Conservation (phyloP, 352 stramenopile genomes). For the Pseudoperonospora humuli region DNA sequence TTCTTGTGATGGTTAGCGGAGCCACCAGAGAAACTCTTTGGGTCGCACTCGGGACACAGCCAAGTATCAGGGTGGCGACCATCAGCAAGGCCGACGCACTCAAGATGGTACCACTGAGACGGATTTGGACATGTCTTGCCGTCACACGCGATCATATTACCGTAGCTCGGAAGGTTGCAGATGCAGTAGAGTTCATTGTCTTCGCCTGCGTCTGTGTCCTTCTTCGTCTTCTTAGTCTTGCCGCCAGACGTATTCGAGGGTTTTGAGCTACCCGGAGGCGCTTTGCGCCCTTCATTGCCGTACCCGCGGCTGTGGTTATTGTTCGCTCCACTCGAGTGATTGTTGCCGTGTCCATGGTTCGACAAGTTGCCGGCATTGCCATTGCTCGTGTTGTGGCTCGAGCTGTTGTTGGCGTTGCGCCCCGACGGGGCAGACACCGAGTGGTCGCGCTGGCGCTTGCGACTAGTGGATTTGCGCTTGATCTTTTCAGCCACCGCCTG, state of each 20-base stretch:
- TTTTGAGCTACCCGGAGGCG: slow-evolving; percentile 19
- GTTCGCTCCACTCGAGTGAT: slow-evolving; percentile 7
- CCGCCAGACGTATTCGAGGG: slow-evolving; percentile 11
- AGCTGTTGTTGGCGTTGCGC: slow-evolving; percentile 19
- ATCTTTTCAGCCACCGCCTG: slow-evolving; percentile 37
- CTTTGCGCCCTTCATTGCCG: slow-evolving; percentile 23
- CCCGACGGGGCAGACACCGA: slow-evolving; percentile 23
- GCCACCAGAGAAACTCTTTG: slow-evolving; percentile 49
- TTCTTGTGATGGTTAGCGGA: slow-evolving; percentile 77
- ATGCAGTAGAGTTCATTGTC: slow-evolving; percentile 87
- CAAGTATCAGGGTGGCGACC: slow-evolving; percentile 78
- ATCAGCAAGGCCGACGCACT: slow-evolving; percentile 78
- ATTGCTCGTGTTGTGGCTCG: slow-evolving; percentile 17
- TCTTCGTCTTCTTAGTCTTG: slow-evolving; percentile 57
- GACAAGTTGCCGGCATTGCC: slow-evolving; percentile 6
- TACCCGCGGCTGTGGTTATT: slow-evolving; percentile 15
- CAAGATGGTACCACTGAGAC: slow-evolving; percentile 84
- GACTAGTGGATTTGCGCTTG: slow-evolving; percentile 66
- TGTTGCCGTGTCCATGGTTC: slow-evolving; percentile 13
- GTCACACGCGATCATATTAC: slow-evolving; percentile 86
- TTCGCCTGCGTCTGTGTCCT: slow-evolving; percentile 56
- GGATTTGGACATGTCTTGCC: slow-evolving; percentile 82
- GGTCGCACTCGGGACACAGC: slow-evolving; percentile 82
- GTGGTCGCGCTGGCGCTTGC: slow-evolving; percentile 60
- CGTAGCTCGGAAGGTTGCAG: slow-evolving; percentile 80